Conservation (phyloP, 257 asterid genomes). For the Scutellaria baicalensis region DNA sequence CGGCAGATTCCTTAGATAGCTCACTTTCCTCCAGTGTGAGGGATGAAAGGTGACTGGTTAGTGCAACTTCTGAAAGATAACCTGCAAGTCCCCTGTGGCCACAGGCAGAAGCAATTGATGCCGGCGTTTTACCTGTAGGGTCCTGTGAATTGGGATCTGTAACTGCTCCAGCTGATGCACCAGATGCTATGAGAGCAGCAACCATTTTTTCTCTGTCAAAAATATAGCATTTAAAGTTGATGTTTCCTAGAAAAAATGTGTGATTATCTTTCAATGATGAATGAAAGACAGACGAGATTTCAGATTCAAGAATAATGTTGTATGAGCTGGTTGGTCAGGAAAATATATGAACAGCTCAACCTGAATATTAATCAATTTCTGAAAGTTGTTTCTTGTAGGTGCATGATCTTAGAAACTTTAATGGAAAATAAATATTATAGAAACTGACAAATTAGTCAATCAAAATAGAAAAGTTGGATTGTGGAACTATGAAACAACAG, state of each 20-base stretch:
- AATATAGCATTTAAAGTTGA: background rate
- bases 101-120: constrained; percentile 59
- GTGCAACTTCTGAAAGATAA: constrained; percentile 82
- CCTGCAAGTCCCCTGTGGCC: constrained; percentile 96
- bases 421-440: background rate
- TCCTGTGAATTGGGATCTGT: constrained; percentile 82
- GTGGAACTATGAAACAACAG: background rate
- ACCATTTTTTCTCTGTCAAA: constrained; percentile 88
- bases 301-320: background rate
- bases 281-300: background rate
- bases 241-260: background rate
- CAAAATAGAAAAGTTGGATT: background rate
- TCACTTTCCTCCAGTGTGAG: constrained; percentile 67
- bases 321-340: background rate
- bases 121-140: constrained; percentile 78
- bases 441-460: background rate
- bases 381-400: background rate
- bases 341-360: background rate
- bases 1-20: constrained; percentile 71
- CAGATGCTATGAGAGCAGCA: constrained; percentile 89
- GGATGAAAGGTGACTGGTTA: constrained; percentile 85
- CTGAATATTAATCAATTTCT: background rate
- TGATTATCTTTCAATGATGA: background rate
- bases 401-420: background rate
- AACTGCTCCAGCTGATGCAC: constrained; percentile 91